Percentiles rank a stretch among this genome's conserved stretches.
Conservation (phyloP, 2,329 filamentous ascomycete genomes). For the Exophiala phaeomuriformis region DNA sequence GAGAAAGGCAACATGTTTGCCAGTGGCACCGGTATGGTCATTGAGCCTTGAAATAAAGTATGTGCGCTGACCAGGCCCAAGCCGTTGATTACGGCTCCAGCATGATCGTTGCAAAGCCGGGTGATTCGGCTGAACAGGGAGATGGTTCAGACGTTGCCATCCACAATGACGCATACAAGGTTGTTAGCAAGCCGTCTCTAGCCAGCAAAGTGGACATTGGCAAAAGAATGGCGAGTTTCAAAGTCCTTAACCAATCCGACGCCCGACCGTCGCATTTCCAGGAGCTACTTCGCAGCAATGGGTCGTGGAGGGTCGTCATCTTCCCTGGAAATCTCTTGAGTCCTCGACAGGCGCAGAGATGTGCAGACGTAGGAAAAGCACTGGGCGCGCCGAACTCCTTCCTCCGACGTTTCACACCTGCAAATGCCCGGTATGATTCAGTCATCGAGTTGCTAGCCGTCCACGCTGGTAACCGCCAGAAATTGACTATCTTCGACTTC, state of each 20-base stretch:
- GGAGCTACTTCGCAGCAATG: slow-evolving; percentile 33
- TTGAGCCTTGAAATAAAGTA: slow-evolving; percentile 8
- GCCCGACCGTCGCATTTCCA: slow-evolving; percentile 36
- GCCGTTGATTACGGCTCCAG: slow-evolving; percentile 53
- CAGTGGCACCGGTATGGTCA: slow-evolving; percentile 41
- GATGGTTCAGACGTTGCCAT: slow-evolving; percentile 42
- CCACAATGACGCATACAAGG: slow-evolving; percentile 17
- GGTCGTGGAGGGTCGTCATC: slow-evolving; percentile 39
- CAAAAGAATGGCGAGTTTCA: slow-evolving; percentile 32
- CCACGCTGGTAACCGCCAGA: slow-evolving; percentile 47
- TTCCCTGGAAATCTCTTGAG: slow-evolving; percentile 54
- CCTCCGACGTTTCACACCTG: slow-evolving; percentile 41
- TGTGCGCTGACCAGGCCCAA: slow-evolving; percentile 12
- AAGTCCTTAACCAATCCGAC: slow-evolving; percentile 34
- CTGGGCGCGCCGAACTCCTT: slow-evolving; percentile 37
- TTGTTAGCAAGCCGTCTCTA: slow-evolving; percentile 14
- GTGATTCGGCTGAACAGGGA: slow-evolving; percentile 39
- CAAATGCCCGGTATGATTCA: slow-evolving; percentile 36
- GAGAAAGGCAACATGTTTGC: slow-evolving; percentile 55
- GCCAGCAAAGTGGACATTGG: slow-evolving; percentile 31
- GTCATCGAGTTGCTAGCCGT: slow-evolving; percentile 56
- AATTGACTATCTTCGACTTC: slow-evolving; percentile 48
- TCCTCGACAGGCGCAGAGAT: slow-evolving; percentile 37
- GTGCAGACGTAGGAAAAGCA: slow-evolving; percentile 43
- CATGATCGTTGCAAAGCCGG: slow-evolving; percentile 50